Evolutionary conservation across 805 yeast genomes (phyloP).

Genomic region (Kurtzmaniella cleridarum): DNA sequence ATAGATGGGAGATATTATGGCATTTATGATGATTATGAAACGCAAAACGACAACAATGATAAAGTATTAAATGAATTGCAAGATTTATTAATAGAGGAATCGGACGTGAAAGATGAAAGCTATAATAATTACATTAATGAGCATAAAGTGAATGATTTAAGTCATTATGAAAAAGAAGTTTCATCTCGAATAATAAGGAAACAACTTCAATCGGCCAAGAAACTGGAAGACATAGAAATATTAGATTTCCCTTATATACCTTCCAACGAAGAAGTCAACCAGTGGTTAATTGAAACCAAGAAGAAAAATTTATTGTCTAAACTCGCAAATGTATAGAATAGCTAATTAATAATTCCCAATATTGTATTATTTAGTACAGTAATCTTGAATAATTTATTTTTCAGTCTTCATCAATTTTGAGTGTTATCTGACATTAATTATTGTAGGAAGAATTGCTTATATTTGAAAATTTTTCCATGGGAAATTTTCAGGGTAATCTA

Average conservation of each 20-base stretch:
- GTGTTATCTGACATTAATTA: no score
- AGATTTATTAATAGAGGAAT: constrained; percentile 8
- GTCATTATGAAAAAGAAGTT: constrained; percentile 2
- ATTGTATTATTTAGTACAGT: no score
- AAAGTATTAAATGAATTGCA: constrained; percentile 9
- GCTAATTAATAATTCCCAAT: no score
- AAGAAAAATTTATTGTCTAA: constrained; percentile 37
- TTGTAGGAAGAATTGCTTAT: no score
- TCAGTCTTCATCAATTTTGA: no score
- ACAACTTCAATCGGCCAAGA: no score
- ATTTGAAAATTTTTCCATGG: neutral
- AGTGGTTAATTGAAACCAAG: constrained; percentile 41
- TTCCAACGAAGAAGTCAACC: constrained; percentile 35
- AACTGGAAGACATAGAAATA: no score
- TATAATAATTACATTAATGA: neutral
- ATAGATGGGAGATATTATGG: constrained; percentile 42
- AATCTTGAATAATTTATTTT: no score
- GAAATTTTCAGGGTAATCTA: constrained; percentile 3
- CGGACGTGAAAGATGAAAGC: constrained; percentile 4
- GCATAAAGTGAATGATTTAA: neutral
- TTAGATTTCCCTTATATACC: constrained; percentile 15
- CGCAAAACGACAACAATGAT: constrained; percentile 1
- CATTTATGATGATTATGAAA: constrained; percentile 20
- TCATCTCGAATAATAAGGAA: neutral
- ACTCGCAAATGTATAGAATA: constrained; percentile 14